Conservation (phyloP, 371 early-diverging fungal species). For the Mortierella sp. region DNA sequence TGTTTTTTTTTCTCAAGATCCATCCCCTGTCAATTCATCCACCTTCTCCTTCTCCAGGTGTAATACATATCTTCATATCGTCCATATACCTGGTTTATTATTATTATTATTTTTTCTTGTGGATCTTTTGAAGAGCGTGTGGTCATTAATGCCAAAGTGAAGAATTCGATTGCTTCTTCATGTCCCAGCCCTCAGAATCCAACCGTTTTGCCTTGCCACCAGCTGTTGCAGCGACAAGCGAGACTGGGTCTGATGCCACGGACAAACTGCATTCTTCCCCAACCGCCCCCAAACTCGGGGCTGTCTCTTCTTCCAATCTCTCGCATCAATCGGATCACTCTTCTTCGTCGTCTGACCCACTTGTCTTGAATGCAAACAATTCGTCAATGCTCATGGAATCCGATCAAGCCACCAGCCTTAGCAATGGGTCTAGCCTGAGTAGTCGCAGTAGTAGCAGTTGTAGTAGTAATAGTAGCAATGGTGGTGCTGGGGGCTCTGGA, state of each 20-base stretch:
- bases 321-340: not conserved
- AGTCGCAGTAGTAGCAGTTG: slow-evolving; percentile 6
- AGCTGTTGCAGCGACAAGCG: slow-evolving; percentile 9
- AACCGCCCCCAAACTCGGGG: not conserved
- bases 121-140: not conserved
- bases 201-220: slow-evolving; percentile 21
- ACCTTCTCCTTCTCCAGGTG: not conserved
- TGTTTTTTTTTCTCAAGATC: not conserved
- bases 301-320: not conserved
- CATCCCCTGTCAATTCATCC: not conserved
- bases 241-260: slow-evolving; percentile 34
- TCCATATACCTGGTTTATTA: not conserved
- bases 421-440: not conserved
- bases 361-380: not conserved
- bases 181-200: slow-evolving; percentile 27
- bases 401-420: slow-evolving; percentile 2
- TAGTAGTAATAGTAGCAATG: not conserved
- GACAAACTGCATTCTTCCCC: slow-evolving; percentile 9
- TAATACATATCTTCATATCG: not conserved
- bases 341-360: not conserved
- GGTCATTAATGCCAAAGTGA: slow-evolving; percentile 7
- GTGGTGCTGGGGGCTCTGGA: too few species aligned
- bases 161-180: slow-evolving; percentile 20
- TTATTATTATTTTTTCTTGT: not conserved
- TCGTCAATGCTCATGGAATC: not conserved